Evolutionary conservation across 805 yeast genomes (phyloP).

Genomic region (Hermanozyma aechmeae): DNA sequence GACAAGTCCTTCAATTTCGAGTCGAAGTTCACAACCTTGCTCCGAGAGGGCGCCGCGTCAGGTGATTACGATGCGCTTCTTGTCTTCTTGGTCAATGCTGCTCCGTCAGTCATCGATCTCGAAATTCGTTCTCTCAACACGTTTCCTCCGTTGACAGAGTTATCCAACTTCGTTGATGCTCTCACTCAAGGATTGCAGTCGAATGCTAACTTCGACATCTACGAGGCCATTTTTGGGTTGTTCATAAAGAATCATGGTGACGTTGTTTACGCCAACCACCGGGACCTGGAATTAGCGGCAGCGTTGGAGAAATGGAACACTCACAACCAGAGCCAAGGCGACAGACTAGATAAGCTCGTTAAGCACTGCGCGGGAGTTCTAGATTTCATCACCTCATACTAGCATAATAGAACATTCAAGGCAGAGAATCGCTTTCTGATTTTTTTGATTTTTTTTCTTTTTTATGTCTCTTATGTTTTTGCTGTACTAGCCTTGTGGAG

Average conservation of each 20-base stretch:
- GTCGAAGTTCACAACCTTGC: conserved; percentile 57
- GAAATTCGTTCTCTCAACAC: conserved; percentile 76
- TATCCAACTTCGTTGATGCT: conserved; percentile 59
- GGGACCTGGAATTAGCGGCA: conserved; percentile 28
- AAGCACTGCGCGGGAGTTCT: conserved; percentile 80
- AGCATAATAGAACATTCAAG: too few relatives aligned
- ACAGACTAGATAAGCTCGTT: conserved; percentile 53
- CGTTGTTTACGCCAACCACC: conserved; percentile 38
- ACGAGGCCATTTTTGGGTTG: conserved; percentile 73
- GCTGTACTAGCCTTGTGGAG: not conserved
- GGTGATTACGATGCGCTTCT: conserved; percentile 44
- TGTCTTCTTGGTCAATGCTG: conserved; percentile 41
- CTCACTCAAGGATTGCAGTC: conserved; percentile 46
- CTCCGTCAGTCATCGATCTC: conserved; percentile 76
- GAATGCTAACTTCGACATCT: conserved; percentile 63
- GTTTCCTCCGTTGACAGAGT: conserved; percentile 58
- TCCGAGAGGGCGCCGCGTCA: conserved; percentile 42
- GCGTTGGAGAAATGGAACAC: conserved; percentile 44
- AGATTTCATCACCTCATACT: conserved; percentile 38
- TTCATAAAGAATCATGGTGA: conserved; percentile 78
- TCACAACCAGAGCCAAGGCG: conserved; percentile 30
- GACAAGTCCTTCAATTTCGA: conserved; percentile 49
- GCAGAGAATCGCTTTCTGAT: too few relatives aligned
- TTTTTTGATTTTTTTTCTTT: conserved; percentile 5
- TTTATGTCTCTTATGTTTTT: not conserved